These are phyloP conservation scores for Pedinophyceae sp. DNA, from an alignment of 139 green algal genomes.

Conservation along the genomic window DNA sequence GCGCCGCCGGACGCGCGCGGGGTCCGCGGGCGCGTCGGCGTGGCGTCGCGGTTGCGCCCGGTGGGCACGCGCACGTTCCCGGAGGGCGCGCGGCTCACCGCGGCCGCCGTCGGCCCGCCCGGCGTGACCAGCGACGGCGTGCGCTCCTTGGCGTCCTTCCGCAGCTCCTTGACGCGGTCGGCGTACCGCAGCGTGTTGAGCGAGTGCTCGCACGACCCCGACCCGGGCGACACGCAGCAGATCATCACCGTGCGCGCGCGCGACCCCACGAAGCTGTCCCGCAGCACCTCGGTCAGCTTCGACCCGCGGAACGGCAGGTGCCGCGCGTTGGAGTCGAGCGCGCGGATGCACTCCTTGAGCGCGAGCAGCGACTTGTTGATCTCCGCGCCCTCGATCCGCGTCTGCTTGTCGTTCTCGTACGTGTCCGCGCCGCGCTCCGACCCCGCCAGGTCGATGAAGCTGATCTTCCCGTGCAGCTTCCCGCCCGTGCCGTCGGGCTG, in stretches of 20 bases:
- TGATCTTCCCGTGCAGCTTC: background rate
- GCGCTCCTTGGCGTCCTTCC: background rate
- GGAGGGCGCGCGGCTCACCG: too few species aligned
- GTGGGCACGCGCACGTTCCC: too few species aligned
- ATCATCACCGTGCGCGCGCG: conserved; percentile 94
- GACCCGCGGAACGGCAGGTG: conserved; percentile 91
- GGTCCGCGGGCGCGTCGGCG: too few species aligned
- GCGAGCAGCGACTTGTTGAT: conserved; percentile 97
- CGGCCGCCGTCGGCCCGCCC: too few species aligned
- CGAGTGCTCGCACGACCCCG: conserved; percentile 80
- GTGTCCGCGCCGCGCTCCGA: conserved; percentile 95
- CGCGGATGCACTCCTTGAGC: conserved; percentile 88
- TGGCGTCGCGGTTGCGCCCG: too few species aligned
- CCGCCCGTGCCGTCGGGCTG: background rate
- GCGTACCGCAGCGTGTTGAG: conserved; percentile 97
- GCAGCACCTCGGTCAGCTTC: conserved; percentile 74
- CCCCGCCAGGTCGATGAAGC: conserved; percentile 94
- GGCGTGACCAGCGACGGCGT: background rate
- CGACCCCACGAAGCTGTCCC: conserved; percentile 28
- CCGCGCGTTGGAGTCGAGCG: conserved; percentile 65
- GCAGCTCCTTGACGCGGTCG: conserved; percentile 79
- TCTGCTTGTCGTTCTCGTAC: conserved; percentile 78
- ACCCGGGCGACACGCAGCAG: conserved; percentile 82
- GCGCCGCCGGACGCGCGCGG: too few species aligned
- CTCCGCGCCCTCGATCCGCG: conserved; percentile 79